Evolutionary conservation across 179 eudicot genomes (phyloP).

Genomic region (Vitellaria paradoxa): DNA sequence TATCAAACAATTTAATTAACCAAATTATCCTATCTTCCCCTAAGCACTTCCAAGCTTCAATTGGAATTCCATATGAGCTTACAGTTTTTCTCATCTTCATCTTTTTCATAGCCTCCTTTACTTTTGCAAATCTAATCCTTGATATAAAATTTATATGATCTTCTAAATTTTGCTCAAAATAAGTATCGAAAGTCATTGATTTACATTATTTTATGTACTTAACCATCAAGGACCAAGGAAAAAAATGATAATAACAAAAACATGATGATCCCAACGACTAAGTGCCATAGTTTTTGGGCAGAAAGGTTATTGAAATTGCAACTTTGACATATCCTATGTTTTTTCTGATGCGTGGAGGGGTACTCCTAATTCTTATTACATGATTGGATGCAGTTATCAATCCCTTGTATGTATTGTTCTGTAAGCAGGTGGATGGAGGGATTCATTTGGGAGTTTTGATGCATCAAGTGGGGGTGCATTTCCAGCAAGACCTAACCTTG

Average conservation of each 20-base stretch:
- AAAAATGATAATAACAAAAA: not conserved
- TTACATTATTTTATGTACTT: no score
- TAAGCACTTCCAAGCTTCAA: no score
- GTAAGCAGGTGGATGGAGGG: slow-evolving; percentile 56
- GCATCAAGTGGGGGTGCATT: slow-evolving; percentile 29
- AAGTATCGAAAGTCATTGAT: no score
- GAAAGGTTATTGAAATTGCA: not conserved
- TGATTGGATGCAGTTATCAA: not conserved
- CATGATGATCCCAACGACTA: not conserved
- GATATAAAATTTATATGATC: no score
- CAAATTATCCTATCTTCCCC: no score
- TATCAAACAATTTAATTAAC: no score
- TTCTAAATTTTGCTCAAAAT: no score
- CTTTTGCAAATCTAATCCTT: no score
- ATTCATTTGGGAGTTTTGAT: slow-evolving; percentile 45
- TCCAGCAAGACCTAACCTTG: slow-evolving; percentile 43
- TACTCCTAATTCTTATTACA: not conserved
- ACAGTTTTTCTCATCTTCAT: no score
- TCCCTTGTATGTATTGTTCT: not conserved
- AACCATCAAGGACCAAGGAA: no score
- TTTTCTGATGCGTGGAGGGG: not conserved
- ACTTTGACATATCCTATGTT: not conserved
- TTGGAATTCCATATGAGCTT: no score
- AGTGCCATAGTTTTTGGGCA: not conserved
- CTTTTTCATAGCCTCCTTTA: no score